These are phyloP conservation scores for Ganoderma meredithae DNA, from an alignment of 1,284 basidiomycete genomes.

Conservation along the genomic window DNA sequence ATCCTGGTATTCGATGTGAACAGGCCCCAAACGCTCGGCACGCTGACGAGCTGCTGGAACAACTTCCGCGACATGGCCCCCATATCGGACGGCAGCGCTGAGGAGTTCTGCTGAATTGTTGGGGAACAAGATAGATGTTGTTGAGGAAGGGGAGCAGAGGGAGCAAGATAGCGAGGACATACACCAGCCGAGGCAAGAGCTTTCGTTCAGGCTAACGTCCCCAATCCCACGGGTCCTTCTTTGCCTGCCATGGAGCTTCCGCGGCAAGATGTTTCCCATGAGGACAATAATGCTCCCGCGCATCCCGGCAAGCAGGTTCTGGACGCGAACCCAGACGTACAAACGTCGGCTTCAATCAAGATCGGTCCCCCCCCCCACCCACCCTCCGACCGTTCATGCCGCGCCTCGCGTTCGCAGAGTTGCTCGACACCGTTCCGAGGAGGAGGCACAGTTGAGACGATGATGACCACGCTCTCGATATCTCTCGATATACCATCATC, in stretches of 20 bases:
- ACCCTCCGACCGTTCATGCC: slow-evolving; percentile 40
- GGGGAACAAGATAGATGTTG: slow-evolving; percentile 83
- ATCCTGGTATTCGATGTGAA: slow-evolving; percentile 85
- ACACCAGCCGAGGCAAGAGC: slow-evolving; percentile 47
- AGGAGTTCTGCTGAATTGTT: slow-evolving; percentile 74
- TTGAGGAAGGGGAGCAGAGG: slow-evolving; percentile 16
- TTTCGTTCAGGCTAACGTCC: slow-evolving; percentile 73
- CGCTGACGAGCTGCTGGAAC: slow-evolving; percentile 77
- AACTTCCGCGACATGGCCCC: slow-evolving; percentile 75
- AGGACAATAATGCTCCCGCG: slow-evolving; percentile 18
- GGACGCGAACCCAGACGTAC: slow-evolving; percentile 10
- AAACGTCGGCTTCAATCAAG: slow-evolving; percentile 42
- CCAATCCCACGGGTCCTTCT: slow-evolving; percentile 43
- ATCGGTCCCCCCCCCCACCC: slow-evolving; percentile 32
- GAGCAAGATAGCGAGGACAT: not conserved
- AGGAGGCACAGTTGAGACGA: slow-evolving; percentile 59
- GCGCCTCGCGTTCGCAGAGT: slow-evolving; percentile 51
- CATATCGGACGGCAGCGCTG: slow-evolving; percentile 64
- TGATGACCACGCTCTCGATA: slow-evolving; percentile 61
- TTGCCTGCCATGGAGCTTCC: slow-evolving; percentile 36
- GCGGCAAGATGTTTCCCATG: slow-evolving; percentile 15
- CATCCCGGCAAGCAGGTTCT: slow-evolving; percentile 25
- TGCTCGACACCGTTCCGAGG: slow-evolving; percentile 49
- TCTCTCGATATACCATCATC: slow-evolving; percentile 76
- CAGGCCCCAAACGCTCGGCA: slow-evolving; percentile 61